These are phyloP conservation scores for Clitopilus hobsonii DNA, from an alignment of 768 basidiomycete genomes.

Conservation along the genomic window DNA sequence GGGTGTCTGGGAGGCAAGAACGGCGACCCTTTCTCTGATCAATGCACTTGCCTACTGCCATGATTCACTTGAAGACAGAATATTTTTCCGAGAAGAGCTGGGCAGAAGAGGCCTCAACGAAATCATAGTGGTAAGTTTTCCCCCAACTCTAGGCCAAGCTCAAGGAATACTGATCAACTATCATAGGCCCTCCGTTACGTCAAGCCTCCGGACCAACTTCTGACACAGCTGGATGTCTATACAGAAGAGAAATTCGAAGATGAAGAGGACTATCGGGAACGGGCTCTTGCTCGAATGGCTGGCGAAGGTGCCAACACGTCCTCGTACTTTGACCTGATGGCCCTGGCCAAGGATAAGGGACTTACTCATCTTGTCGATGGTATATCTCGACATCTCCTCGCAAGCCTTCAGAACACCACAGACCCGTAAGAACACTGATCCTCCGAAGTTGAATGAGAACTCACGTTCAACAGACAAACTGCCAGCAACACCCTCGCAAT, in stretches of 20 bases:
- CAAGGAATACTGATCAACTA: not conserved
- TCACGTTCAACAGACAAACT: not conserved
- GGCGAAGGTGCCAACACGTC: conserved; percentile 9
- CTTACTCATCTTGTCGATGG: not conserved
- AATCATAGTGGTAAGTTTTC: conserved; percentile 65
- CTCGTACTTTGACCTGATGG: conserved; percentile 44
- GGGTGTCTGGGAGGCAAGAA: conserved; percentile 78
- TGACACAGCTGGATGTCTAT: conserved; percentile 79
- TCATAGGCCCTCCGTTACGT: conserved; percentile 68
- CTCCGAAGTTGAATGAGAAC: not conserved
- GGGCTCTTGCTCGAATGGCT: conserved; percentile 33
- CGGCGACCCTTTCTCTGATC: conserved; percentile 69
- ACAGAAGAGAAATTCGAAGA: conserved; percentile 89
- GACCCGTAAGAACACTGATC: not conserved
- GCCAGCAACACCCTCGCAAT: conserved; percentile 46
- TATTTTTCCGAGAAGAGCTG: conserved; percentile 80
- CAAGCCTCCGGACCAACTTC: conserved; percentile 36
- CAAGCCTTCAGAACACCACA: not conserved
- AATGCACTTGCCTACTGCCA: conserved; percentile 78
- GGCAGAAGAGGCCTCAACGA: conserved; percentile 79
- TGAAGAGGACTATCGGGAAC: conserved; percentile 77
- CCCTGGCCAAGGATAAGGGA: conserved; percentile 54
- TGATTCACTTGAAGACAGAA: conserved; percentile 72
- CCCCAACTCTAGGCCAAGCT: not conserved
- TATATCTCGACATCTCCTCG: not conserved